phyloP scores from a whole-genome alignment of 1,139 yeast genomes.

The Pichia kudriavzevii region DNA sequence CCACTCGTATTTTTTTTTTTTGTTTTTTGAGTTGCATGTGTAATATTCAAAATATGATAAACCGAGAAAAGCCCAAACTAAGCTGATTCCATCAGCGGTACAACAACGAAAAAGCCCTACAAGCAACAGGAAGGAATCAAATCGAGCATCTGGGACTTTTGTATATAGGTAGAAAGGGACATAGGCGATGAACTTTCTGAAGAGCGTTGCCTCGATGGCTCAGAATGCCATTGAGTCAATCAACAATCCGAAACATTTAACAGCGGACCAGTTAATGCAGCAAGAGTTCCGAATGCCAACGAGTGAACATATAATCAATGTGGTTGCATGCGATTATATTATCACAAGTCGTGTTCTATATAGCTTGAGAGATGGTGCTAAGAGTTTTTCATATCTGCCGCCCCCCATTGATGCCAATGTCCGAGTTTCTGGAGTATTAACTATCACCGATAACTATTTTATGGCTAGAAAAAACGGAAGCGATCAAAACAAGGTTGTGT shows the following conservation, averaged over 20 bases:
- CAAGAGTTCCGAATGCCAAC: conserved; percentile 63
- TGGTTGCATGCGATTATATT: conserved; percentile 39
- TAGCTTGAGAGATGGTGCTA: conserved; percentile 11
- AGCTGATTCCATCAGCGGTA: too few relatives aligned
- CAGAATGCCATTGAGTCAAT: conserved; percentile 25
- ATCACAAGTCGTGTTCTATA: conserved; percentile 12
- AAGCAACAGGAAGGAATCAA: too few relatives aligned
- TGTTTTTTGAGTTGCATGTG: too few relatives aligned
- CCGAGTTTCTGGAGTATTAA: conserved; percentile 51
- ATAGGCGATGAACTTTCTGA: conserved; percentile 36
- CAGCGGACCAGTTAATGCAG: conserved; percentile 66
- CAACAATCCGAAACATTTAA: conserved; percentile 31
- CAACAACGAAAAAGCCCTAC: too few relatives aligned
- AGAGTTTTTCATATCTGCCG: conserved; percentile 14
- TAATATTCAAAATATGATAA: too few relatives aligned
- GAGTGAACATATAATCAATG: conserved; percentile 57
- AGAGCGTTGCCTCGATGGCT: conserved; percentile 32
- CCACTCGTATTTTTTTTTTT: too few relatives aligned
- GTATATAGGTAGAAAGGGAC: too few relatives aligned
- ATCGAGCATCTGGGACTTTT: too few relatives aligned
- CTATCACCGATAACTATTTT: conserved; percentile 65
- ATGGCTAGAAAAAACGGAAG: conserved; percentile 70
- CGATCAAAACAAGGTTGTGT: conserved; percentile 50
- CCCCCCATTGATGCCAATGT: conserved; percentile 21
- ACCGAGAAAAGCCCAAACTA: too few relatives aligned